Evolutionary conservation across 2,329 filamentous ascomycete genomes (phyloP).

Genomic region (Lecanicillium sp.): DNA sequence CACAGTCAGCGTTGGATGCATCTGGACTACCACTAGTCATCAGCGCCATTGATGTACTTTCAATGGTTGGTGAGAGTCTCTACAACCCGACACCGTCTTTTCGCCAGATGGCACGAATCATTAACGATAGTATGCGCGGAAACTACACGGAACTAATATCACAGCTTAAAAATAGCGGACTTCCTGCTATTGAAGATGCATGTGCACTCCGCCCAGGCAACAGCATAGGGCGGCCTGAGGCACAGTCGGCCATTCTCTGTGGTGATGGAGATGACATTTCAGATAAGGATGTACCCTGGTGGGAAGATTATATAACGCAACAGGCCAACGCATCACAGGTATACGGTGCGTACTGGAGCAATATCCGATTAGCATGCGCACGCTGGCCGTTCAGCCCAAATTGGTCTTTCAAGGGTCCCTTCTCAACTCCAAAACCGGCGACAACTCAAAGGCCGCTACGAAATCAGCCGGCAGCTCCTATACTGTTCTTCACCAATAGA

Average conservation of each 20-base stretch:
- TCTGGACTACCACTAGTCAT: constrained; percentile 19
- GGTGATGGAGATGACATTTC: constrained; percentile 22
- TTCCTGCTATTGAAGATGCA: too few relatives aligned
- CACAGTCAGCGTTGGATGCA: constrained; percentile 14
- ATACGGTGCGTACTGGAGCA: constrained; percentile 24
- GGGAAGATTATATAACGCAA: constrained; percentile 19
- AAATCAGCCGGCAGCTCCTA: constrained; percentile 23
- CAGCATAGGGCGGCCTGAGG: too few relatives aligned
- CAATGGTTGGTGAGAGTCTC: constrained; percentile 17
- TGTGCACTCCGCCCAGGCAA: too few relatives aligned
- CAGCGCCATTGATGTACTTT: constrained; percentile 21
- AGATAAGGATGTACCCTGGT: constrained; percentile 14
- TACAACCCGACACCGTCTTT: constrained; percentile 15
- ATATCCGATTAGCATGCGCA: constrained; percentile 30
- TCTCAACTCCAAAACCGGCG: neutral
- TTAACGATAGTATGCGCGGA: constrained; percentile 12
- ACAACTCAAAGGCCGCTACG: neutral
- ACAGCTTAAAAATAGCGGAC: constrained; percentile 16
- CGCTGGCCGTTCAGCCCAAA: constrained; percentile 18
- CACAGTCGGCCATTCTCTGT: constrained; percentile 21
- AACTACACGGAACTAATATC: neutral
- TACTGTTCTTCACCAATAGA: constrained; percentile 29
- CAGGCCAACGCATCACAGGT: constrained; percentile 20
- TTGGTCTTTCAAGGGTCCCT: constrained; percentile 7
- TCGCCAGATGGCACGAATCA: constrained; percentile 12